Base-by-base conservation (phyloP, 495 filamentous ascomycete genomes). In the Neurospora africana region DNA sequence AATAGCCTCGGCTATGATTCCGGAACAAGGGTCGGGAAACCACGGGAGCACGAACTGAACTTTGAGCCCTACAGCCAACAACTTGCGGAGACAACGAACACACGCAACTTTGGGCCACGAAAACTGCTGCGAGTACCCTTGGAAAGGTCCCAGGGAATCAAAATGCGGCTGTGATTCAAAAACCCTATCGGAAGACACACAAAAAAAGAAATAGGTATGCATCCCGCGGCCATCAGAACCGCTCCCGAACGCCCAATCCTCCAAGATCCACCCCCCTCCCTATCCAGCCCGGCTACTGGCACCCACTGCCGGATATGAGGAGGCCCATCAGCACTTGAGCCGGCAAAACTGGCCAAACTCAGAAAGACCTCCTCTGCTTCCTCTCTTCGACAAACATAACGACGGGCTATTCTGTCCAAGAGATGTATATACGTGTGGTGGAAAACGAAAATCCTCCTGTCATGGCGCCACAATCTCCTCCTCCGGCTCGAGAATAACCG, bases 21-120 rank as follows among this genome's bases (percentile, higher is more conserved):
- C 27, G 30, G 69, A 53, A 53, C 70, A 61, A 38, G 36, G 33
- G 21, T 68, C 70, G 70, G 70, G 70, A 72, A 72, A 72, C 33
- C 37, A 72, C 70, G 58, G 70, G 70, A 65, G 33, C 53, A 65
- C 27, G 53, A 33, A 33, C 53, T 33, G 53, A 33, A 35, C 53
- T 65, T 61, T 33, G 53, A 61, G 53, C 53, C 53, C 53, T 65
- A 33, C 53, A 65, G 53, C 53, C 53, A 65, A 19, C 53, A 65
- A 19, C 27, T 65, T 33, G 53, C 53, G 53, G 53, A 65, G 53
- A 65, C 53, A 35, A 65, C 53, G 23, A 17, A 61, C 53, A 61
- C 23, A 15, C 27, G 53, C 53, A 65, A 65, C 30, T 15, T 65
- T 65, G 53, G 53, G 53, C 53, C 53, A 65, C 47, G 47, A 58